Conservation (phyloP, 1,284 basidiomycete species). For the Rhodotorula sp. region DNA sequence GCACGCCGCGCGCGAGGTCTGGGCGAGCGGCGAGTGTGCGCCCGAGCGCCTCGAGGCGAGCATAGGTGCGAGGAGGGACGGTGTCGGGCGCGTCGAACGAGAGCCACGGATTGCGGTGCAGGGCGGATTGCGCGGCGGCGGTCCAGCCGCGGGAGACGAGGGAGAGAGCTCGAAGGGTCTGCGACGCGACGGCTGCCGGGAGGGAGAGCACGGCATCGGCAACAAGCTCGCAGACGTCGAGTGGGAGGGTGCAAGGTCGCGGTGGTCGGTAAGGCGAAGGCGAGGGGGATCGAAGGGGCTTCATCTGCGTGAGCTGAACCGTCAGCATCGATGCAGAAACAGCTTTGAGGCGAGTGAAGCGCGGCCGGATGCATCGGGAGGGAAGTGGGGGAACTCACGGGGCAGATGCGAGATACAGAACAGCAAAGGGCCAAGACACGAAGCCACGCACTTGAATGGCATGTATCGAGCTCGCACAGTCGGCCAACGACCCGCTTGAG, state of each 20-base stretch:
- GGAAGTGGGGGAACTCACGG: too few species aligned
- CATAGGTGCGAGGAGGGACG: slow-evolving; percentile 4
- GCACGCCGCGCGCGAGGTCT: slow-evolving; percentile 12
- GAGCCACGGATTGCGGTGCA: slow-evolving; percentile 7
- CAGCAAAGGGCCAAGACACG: too few species aligned
- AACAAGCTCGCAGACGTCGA: slow-evolving; percentile 11
- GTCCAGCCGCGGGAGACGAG: slow-evolving; percentile 21
- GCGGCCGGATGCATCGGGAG: too few species aligned
- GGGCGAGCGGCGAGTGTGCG: slow-evolving; percentile 8
- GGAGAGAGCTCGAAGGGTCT: slow-evolving; percentile 22
- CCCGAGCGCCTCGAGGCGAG: not conserved
- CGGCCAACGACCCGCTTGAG: too few species aligned
- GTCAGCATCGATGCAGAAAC: too few species aligned
- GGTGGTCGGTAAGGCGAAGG: too few species aligned
- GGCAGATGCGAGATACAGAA: too few species aligned
- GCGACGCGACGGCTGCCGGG: slow-evolving; percentile 1
- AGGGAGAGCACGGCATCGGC: not conserved
- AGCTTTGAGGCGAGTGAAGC: too few species aligned
- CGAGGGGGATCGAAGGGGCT: too few species aligned
- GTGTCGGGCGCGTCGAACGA: slow-evolving; percentile 23
- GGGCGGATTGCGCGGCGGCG: slow-evolving; percentile 14
- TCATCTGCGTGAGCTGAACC: too few species aligned
- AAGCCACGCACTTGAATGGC: too few species aligned
- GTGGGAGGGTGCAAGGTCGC: not conserved
- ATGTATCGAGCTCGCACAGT: too few species aligned